These are phyloP conservation scores for Xylaria sp. DNA, from an alignment of 2,329 filamentous ascomycete genomes.

Conservation along the genomic window DNA sequence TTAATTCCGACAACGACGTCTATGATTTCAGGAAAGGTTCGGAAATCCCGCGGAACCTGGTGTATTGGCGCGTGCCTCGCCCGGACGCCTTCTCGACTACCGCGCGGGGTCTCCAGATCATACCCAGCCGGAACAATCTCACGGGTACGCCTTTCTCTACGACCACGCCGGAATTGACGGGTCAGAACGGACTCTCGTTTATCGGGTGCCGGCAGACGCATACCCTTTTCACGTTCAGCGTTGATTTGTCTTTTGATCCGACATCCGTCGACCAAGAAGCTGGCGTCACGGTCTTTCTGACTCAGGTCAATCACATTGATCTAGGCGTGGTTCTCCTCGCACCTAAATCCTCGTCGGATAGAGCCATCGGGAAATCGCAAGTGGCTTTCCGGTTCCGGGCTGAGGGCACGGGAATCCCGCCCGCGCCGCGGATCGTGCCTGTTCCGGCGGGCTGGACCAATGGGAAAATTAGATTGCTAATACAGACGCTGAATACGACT, in stretches of 20 bases:
- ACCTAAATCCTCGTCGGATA: background rate
- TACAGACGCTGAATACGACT: constrained; percentile 47
- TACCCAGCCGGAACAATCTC: constrained; percentile 47
- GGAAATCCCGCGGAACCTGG: constrained; percentile 47
- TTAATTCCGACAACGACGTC: constrained; percentile 42
- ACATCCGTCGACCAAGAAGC: constrained; percentile 47
- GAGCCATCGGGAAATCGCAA: constrained; percentile 7
- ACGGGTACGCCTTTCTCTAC: constrained; percentile 40
- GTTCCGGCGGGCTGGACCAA: constrained; percentile 45
- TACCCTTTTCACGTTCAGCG: constrained; percentile 49
- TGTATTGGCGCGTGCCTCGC: constrained; percentile 51
- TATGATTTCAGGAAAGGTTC: constrained; percentile 40
- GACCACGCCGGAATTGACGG: constrained; percentile 40
- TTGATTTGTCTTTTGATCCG: constrained; percentile 48
- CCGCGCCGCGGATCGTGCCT: constrained; percentile 34
- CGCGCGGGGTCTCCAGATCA: constrained; percentile 43
- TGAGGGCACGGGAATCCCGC: constrained; percentile 41
- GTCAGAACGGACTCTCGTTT: constrained; percentile 46
- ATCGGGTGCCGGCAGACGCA: constrained; percentile 50
- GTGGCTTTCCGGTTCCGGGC: constrained; percentile 47
- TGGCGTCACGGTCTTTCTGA: constrained; percentile 51
- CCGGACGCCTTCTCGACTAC: constrained; percentile 42
- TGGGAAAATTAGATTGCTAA: constrained; percentile 46
- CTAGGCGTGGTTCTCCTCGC: constrained; percentile 48
- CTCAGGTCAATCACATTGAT: constrained; percentile 50